Conservation (phyloP, 78 protist species). For the Dictyostelium brefeldianum region DNA sequence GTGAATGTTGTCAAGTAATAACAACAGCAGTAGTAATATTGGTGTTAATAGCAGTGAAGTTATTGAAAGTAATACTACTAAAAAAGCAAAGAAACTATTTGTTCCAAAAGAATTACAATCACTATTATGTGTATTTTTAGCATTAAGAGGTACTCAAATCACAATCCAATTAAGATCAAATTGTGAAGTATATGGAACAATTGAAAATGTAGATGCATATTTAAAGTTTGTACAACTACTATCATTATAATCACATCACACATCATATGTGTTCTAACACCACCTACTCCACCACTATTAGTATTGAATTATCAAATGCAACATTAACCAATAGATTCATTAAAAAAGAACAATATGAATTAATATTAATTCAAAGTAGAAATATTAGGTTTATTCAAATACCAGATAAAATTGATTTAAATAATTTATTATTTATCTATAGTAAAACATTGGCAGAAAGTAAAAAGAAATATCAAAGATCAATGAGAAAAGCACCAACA, state of each 20-base stretch:
- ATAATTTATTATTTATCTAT: conserved; percentile 22
- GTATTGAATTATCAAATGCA: conserved; percentile 38
- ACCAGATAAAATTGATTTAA: conserved; percentile 34
- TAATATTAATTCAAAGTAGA: conserved; percentile 22
- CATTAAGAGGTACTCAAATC: conserved; percentile 43
- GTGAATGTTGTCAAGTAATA: too few species aligned
- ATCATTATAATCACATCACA: background rate
- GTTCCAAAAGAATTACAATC: conserved; percentile 13
- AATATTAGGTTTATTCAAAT: conserved; percentile 40
- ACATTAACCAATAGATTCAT: conserved; percentile 12
- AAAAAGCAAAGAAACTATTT: background rate
- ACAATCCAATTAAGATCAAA: conserved; percentile 37
- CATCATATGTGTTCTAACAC: background rate
- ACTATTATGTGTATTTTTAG: conserved; percentile 39
- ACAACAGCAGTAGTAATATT: background rate
- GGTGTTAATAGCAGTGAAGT: too few species aligned
- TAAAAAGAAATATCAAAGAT: conserved; percentile 44
- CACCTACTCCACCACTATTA: too few species aligned
- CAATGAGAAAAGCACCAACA: conserved; percentile 19
- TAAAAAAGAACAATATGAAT: background rate
- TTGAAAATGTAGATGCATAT: conserved; percentile 26
- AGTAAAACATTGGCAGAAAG: conserved; percentile 15
- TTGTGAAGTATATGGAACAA: conserved; percentile 33
- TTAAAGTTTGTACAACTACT: background rate
- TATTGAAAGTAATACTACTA: background rate